Base-by-base conservation (phyloP, 495 filamentous ascomycete species). In the Filosporella fistucella region DNA sequence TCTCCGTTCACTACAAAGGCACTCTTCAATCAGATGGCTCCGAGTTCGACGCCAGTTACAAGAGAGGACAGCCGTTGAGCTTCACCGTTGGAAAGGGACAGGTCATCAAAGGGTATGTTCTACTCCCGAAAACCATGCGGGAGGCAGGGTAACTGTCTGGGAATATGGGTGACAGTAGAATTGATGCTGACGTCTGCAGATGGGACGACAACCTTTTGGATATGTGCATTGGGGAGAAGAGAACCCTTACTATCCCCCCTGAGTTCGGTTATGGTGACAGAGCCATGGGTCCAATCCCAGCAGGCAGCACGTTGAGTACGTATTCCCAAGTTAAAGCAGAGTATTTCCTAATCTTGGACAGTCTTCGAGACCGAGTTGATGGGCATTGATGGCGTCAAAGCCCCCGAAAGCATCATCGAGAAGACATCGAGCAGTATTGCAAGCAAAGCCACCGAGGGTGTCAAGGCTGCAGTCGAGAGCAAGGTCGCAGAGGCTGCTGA, bases 181-280 rank as follows among this genome's bases (percentile, higher is more conserved):
- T 24, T 21, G 24, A 23, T 16, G n/a, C 51, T 33, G 13, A 49
- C 21, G 18, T 29, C 29, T 12, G 29, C 42, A 79, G 75, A 62
- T 97, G 93, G 93, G 93, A 97, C 63, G 64, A 93, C 60, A 91
- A 91, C 30, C 74, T 96, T 25, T 58, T 94, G 45, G 89, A 89
- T 57, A 97, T 98, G 93, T 97, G 93, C 66, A 84, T 95, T 56
- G 94, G 93, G 28, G 93, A 98, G 75, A 93, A 90, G 78, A 79
- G 89, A 56, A 91, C 79, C 24, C 68, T 98, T 65, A 96, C 86
- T 17, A 91, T 98, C 42, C 89, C 88, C n/a, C 87, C 91, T 24
- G 78, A 83, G 61, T 74, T 82, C 52, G 93, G 81, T 29, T 98
- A 97, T 63, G 93, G 93, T 16, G 70, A 86, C 52, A 73, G 81